These are phyloP conservation scores for Zygnema cylindricum DNA, from an alignment of 139 green algal species.

Conservation along the genomic window DNA sequence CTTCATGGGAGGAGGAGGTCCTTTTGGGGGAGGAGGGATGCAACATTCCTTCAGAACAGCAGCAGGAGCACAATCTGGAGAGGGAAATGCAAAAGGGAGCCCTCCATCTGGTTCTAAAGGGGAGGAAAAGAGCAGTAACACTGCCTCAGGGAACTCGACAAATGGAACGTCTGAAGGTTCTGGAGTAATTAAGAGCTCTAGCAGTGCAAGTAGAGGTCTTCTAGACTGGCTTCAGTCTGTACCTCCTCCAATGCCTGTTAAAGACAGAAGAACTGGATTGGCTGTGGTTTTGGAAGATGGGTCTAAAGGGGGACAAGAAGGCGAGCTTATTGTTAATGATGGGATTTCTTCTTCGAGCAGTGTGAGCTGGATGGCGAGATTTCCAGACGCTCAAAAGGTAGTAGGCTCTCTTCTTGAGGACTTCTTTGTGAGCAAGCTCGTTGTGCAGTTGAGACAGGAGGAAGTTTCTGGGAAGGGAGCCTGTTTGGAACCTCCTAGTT, in stretches of 20 bases:
- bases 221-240: conserved; percentile 6
- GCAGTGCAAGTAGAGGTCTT: neutral
- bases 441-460: neutral
- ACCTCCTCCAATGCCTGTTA: neutral
- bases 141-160: neutral
- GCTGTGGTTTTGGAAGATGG: too few relatives aligned
- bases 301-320: too few relatives aligned
- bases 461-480: neutral
- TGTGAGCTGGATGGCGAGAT: too few relatives aligned
- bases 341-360: too few relatives aligned
- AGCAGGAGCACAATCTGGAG: too few relatives aligned
- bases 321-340: too few relatives aligned
- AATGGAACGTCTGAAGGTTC: too few relatives aligned
- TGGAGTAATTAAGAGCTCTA: too few relatives aligned
- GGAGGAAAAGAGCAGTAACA: neutral
- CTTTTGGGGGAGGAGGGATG: too few relatives aligned
- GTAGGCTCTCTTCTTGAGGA: neutral
- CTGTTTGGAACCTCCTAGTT: neutral
- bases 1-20: too few relatives aligned
- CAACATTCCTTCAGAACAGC: too few relatives aligned
- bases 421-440: conserved; percentile 12
- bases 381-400: too few relatives aligned
- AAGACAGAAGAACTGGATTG: neutral
- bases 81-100: neutral
- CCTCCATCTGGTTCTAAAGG: neutral